A percentile compares a stretch with the other conserved stretches of the same genome.
phyloP scores from a whole-genome alignment of 2,329 filamentous ascomycete genomes.

The Monilinia polystroma region DNA sequence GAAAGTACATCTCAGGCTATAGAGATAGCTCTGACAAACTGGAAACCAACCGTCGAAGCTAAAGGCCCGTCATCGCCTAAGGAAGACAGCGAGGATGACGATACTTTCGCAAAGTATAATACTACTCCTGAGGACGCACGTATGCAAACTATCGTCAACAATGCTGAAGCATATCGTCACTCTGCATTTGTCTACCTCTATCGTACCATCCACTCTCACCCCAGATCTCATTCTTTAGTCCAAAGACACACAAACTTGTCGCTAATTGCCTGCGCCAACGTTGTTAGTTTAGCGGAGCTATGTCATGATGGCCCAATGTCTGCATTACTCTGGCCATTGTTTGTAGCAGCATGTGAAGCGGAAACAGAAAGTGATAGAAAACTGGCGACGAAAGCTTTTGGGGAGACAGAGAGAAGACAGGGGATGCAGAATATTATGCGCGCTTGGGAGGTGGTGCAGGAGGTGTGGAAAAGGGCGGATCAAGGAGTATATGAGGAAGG shows the following conservation, averaged over 20 bases:
- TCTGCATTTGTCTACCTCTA: slow-evolving; percentile 49
- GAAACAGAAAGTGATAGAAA: slow-evolving; percentile 49
- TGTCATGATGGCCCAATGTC: slow-evolving; percentile 54
- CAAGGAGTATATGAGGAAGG: slow-evolving; percentile 24
- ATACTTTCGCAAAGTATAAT: slow-evolving; percentile 12
- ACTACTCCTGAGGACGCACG: slow-evolving; percentile 24
- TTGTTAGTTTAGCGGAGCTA: slow-evolving; percentile 47
- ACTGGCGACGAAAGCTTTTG: slow-evolving; percentile 53
- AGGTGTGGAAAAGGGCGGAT: slow-evolving; percentile 59
- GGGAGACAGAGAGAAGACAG: slow-evolving; percentile 54
- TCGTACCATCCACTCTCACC: slow-evolving; percentile 44
- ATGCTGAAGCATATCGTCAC: slow-evolving; percentile 52
- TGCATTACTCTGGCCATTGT: slow-evolving; percentile 63
- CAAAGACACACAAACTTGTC: slow-evolving; percentile 53
- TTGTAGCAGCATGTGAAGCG: slow-evolving; percentile 62
- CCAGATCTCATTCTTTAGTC: slow-evolving; percentile 50
- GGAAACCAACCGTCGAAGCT: slow-evolving; percentile 53
- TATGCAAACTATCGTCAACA: slow-evolving; percentile 43
- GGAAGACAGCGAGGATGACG: slow-evolving; percentile 15
- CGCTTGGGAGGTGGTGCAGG: slow-evolving; percentile 59
- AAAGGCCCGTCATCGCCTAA: slow-evolving; percentile 30
- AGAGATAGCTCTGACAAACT: slow-evolving; percentile 54
- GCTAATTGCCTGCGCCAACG: slow-evolving; percentile 54
- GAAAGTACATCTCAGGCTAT: slow-evolving; percentile 51
- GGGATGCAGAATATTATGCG: slow-evolving; percentile 65